These are phyloP conservation scores for Colletotrichum tabaci DNA, from an alignment of 2,329 filamentous ascomycete genomes.

Conservation along the genomic window DNA sequence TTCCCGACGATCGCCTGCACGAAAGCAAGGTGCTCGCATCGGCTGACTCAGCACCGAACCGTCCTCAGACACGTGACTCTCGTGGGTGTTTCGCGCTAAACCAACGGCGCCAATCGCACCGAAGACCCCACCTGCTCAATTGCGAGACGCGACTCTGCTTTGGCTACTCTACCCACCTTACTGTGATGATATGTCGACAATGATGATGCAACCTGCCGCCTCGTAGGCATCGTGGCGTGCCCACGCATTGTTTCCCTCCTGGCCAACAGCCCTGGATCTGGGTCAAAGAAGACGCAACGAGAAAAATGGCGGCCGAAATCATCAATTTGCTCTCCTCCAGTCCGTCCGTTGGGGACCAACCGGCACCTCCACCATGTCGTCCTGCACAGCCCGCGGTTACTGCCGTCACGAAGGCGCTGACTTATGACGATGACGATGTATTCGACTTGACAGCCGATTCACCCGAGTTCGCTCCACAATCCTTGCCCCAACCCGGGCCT, in stretches of 20 bases:
- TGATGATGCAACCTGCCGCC: neutral
- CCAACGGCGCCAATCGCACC: neutral
- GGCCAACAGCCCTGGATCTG: neutral
- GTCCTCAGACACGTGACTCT: neutral
- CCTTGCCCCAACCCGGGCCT: neutral
- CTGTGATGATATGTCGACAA: neutral
- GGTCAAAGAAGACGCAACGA: neutral
- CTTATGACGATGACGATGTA: slow-evolving; percentile 36
- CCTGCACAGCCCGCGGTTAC: neutral
- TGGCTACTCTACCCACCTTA: neutral
- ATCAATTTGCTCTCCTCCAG: slow-evolving; percentile 55
- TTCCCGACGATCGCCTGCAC: neutral
- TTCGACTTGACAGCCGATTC: slow-evolving; percentile 43
- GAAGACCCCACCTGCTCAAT: slow-evolving; percentile 9
- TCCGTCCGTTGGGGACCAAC: slow-evolving; percentile 41
- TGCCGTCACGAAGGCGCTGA: neutral
- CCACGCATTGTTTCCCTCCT: neutral
- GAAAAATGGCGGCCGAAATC: slow-evolving; percentile 52
- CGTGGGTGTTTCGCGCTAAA: slow-evolving; percentile 31
- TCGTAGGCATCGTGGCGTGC: neutral
- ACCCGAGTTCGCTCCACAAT: neutral
- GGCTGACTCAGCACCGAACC: neutral
- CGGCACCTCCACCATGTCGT: slow-evolving; percentile 22
- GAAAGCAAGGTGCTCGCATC: too few species aligned
- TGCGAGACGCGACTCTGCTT: slow-evolving; percentile 23